Percentiles rank a stretch among this genome's conserved stretches.
These are phyloP conservation scores for Tuber brumale DNA, from an alignment of 495 filamentous ascomycete species.

Conservation along the genomic window DNA sequence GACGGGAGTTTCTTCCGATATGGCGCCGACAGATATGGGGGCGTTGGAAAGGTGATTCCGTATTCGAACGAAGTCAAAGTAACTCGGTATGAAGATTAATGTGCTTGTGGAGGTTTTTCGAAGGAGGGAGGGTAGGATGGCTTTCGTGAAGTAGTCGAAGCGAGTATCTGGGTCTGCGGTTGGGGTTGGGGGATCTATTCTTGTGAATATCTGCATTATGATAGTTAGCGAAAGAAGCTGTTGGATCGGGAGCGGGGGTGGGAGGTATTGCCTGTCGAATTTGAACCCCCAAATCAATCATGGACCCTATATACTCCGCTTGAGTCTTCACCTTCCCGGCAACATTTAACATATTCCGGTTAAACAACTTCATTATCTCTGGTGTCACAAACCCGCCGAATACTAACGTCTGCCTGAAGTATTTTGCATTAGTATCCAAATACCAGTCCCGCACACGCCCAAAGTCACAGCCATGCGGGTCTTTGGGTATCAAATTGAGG, in stretches of 20 bases:
- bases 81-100: slow-evolving; percentile 81
- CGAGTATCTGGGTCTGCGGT: slow-evolving; percentile 73
- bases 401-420: slow-evolving; percentile 77
- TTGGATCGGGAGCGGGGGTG: neutral
- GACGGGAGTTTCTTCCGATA: slow-evolving; percentile 78
- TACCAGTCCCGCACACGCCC: slow-evolving; percentile 86
- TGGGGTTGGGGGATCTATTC: slow-evolving; percentile 66
- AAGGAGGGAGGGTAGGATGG: slow-evolving; percentile 65
- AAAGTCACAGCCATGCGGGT: slow-evolving; percentile 91
- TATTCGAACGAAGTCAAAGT: slow-evolving; percentile 87
- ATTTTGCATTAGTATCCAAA: slow-evolving; percentile 71
- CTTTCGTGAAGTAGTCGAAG: slow-evolving; percentile 84
- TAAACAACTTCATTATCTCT: slow-evolving; percentile 74
- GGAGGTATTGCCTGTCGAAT: slow-evolving; percentile 59
- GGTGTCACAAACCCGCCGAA: slow-evolving; percentile 78
- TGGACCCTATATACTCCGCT: slow-evolving; percentile 59
- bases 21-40: slow-evolving; percentile 69
- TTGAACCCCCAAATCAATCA: slow-evolving; percentile 59
- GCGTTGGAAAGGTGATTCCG: slow-evolving; percentile 82
- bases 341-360: slow-evolving; percentile 69
- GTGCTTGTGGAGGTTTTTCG: slow-evolving; percentile 56
- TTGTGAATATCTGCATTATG: slow-evolving; percentile 54
- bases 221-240: neutral
- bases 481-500: slow-evolving; percentile 81
- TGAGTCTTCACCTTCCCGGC: slow-evolving; percentile 67